Conservation (phyloP, 257 asterid genomes). For the Solanum ossicruentum region DNA sequence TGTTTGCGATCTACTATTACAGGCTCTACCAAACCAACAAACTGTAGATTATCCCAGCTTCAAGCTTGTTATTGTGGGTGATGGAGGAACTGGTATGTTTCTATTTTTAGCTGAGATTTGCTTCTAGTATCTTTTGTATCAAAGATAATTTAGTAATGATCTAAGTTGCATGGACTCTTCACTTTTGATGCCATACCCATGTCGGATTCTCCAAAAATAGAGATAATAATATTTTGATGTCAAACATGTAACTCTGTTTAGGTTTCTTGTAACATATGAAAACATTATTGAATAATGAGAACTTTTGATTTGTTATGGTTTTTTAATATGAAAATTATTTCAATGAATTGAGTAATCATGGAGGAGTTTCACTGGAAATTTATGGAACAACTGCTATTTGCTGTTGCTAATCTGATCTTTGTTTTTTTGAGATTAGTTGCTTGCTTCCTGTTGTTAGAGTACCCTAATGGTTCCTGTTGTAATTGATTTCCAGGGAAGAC, state of each 20-base stretch:
- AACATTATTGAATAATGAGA: not conserved
- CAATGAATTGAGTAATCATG: not conserved
- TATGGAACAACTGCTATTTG: not conserved
- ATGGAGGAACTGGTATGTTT: constrained; percentile 62
- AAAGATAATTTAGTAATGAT: not conserved
- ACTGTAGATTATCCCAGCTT: constrained; percentile 72
- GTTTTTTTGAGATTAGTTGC: not conserved
- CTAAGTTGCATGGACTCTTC: too few species aligned
- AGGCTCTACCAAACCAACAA: constrained; percentile 64
- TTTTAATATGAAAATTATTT: not conserved
- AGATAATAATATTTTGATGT: not conserved
- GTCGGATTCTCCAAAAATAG: too few species aligned
- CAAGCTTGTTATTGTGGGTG: constrained; percentile 77
- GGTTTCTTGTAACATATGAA: not conserved
- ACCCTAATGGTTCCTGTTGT: not conserved
- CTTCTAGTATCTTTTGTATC: not conserved
- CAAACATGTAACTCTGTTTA: not conserved
- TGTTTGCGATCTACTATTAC: not conserved
- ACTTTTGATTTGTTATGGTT: not conserved
- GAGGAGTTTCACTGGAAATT: not conserved
- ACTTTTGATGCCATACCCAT: too few species aligned
- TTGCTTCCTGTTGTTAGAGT: constrained; percentile 18
- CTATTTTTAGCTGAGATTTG: not conserved
- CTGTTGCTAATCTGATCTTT: not conserved
- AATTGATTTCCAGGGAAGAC: constrained; percentile 46